These are phyloP conservation scores for Entelexis paramagnoliae DNA, from an alignment of 1,139 yeast species.

Conservation along the genomic window DNA sequence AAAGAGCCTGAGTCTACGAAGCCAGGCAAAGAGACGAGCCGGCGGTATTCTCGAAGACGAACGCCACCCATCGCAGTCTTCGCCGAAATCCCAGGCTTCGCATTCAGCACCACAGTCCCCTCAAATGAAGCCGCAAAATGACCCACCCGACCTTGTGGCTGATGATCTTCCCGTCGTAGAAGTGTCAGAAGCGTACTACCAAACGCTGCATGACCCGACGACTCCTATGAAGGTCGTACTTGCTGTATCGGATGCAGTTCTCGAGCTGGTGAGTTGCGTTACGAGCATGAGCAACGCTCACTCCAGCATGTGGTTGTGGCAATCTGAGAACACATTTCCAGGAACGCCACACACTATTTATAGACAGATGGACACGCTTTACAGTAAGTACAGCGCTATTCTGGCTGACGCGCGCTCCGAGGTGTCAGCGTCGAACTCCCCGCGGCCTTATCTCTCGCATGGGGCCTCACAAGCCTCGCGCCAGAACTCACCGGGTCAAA, in stretches of 20 bases:
- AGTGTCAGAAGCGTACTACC: conserved; percentile 34
- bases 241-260: conserved; percentile 12
- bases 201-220: conserved; percentile 1
- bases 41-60: conserved; percentile 1
- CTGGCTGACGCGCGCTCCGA: not conserved
- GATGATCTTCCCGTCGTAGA: conserved; percentile 21
- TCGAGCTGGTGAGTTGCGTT: conserved; percentile 8
- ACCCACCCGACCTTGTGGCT: conserved; percentile 16
- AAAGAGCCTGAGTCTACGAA: not conserved
- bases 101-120: not conserved
- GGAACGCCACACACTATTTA: conserved; percentile 1
- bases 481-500: not conserved
- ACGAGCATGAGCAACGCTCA: conserved; percentile 1
- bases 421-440: not conserved
- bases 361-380: not conserved
- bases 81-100: not conserved
- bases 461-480: not conserved
- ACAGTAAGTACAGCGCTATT: not conserved
- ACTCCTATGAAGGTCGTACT: conserved; percentile 14
- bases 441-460: conserved; percentile 3
- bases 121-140: conserved; percentile 7
- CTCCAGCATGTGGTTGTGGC: conserved; percentile 9
- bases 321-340: not conserved
- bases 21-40: not conserved
- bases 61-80: not conserved